Conservation (phyloP, 78 protist genomes). For the Bigelowiella natans region DNA sequence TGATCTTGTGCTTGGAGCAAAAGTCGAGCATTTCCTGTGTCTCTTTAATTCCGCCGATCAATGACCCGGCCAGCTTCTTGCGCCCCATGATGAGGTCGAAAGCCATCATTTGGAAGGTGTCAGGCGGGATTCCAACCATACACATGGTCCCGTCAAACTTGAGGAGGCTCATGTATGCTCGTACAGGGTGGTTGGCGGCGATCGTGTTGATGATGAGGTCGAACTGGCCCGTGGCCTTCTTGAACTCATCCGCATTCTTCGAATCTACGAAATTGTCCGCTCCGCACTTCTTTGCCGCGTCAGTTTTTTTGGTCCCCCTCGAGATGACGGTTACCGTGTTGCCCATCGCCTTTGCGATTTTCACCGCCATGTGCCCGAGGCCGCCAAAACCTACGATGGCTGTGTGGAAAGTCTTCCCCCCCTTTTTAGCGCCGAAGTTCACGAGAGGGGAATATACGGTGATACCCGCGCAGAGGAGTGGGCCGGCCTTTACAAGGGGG, state of each 20-base stretch:
- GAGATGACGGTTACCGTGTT: constrained; percentile 27
- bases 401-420: too few species aligned
- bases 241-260: too few species aligned
- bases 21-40: neutral
- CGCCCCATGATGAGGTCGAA: neutral
- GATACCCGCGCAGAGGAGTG: constrained; percentile 46
- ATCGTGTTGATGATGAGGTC: constrained; percentile 13
- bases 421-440: too few species aligned
- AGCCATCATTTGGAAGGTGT: neutral
- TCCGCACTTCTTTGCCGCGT: too few species aligned
- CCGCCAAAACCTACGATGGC: constrained; percentile 61
- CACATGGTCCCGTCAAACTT: neutral
- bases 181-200: neutral
- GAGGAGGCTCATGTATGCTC: neutral
- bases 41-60: neutral
- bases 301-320: too few species aligned
- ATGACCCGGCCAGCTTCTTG: neutral
- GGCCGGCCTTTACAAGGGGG: constrained; percentile 22
- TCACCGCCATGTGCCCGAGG: constrained; percentile 51
- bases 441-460: constrained; percentile 41
- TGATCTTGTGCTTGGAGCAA: too few species aligned
- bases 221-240: too few species aligned
- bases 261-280: too few species aligned
- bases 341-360: constrained; percentile 41
- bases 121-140: neutral